These are phyloP conservation scores for Aquilaria agallochum DNA, from an alignment of 441 rosid species.

Conservation along the genomic window DNA sequence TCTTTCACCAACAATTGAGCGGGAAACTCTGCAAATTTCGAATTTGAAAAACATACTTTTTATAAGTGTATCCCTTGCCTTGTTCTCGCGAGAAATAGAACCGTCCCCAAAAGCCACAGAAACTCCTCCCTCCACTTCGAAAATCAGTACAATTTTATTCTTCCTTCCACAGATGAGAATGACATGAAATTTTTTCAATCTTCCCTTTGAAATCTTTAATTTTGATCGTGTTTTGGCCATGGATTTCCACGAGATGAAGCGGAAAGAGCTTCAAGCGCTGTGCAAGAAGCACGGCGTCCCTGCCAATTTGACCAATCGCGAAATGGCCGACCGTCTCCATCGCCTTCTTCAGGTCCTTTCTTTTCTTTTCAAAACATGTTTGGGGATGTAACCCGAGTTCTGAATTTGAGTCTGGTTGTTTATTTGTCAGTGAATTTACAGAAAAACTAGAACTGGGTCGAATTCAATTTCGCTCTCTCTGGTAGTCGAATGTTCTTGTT, in stretches of 20 bases:
- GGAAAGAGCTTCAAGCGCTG: conserved; percentile 52
- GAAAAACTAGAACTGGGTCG: too few species aligned
- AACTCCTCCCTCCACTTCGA: background rate
- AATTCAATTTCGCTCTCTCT: too few species aligned
- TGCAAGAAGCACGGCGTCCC: conserved; percentile 64
- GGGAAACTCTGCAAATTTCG: too few species aligned
- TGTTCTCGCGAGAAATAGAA: background rate
- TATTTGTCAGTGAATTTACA: too few species aligned
- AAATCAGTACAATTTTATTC: too few species aligned
- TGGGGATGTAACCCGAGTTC: background rate
- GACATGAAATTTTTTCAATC: too few species aligned
- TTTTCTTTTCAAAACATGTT: background rate
- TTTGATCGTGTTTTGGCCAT: conserved; percentile 6
- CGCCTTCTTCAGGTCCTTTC: conserved; percentile 34
- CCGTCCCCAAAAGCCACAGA: background rate
- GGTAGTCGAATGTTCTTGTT: too few species aligned
- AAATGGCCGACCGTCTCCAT: conserved; percentile 48
- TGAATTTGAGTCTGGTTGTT: background rate
- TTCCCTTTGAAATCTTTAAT: background rate
- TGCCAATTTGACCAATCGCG: conserved; percentile 45
- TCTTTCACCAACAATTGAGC: too few species aligned
- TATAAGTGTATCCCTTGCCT: background rate
- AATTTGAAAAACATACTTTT: too few species aligned
- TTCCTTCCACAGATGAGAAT: too few species aligned
- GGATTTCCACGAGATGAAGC: conserved; percentile 49